Percentiles rank a stretch among this genome's conserved stretches.
Conservation (phyloP, 2,329 filamentous ascomycete species). For the Periconia sp. region DNA sequence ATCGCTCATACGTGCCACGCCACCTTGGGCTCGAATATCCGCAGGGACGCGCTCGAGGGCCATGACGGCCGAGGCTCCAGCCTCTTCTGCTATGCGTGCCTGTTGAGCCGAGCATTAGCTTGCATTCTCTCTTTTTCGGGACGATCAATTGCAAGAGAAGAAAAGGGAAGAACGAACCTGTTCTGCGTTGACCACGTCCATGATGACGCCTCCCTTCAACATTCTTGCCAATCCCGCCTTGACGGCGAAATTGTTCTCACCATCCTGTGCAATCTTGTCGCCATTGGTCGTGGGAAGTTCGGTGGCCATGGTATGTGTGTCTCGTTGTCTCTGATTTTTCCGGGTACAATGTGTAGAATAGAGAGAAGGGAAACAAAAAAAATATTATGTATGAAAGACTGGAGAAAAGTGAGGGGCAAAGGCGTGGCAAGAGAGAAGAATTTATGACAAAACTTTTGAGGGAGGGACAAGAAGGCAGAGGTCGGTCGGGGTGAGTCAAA, state of each 20-base stretch:
- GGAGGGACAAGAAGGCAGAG: no score
- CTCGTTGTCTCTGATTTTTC: conserved; percentile 1
- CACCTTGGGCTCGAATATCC: conserved; percentile 89
- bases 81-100: conserved; percentile 95
- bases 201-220: conserved; percentile 99
- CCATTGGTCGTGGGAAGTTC: conserved; percentile 53
- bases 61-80: conserved; percentile 96
- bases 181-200: conserved; percentile 94
- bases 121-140: conserved; percentile 6
- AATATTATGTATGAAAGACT: background rate
- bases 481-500: no score
- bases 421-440: no score
- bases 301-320: conserved; percentile 46
- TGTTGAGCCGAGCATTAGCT: conserved; percentile 38
- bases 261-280: conserved; percentile 43
- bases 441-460: no score
- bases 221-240: conserved; percentile 96
- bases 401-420: no score
- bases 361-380: background rate
- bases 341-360: background rate
- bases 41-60: conserved; percentile 95
- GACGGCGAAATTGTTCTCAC: conserved; percentile 71
- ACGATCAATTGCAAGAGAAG: background rate
- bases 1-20: conserved; percentile 96
- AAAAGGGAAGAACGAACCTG: conserved; percentile 54